Conservation (phyloP, 78 protist species). For the Bodo saltans region DNA sequence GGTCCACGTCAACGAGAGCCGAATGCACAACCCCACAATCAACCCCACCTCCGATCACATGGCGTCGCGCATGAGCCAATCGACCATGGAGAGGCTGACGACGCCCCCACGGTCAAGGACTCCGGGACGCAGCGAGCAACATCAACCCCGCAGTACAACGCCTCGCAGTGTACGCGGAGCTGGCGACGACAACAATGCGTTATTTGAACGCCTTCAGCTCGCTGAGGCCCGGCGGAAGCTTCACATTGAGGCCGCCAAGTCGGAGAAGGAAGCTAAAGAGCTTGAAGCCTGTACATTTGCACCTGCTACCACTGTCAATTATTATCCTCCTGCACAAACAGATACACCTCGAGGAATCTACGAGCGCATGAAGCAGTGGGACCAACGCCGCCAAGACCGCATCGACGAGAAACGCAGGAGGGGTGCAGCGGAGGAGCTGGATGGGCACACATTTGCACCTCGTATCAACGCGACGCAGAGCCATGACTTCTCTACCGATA, state of each 20-base stretch:
- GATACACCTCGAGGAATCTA: not conserved
- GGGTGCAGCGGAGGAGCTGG: too few relatives aligned
- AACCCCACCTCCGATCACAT: not conserved
- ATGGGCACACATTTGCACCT: too few relatives aligned
- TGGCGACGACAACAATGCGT: not conserved
- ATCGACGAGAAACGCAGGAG: too few relatives aligned
- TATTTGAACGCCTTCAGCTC: not conserved
- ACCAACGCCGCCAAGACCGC: not conserved
- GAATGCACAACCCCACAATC: not conserved
- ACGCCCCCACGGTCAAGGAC: not conserved
- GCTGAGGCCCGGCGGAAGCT: not conserved
- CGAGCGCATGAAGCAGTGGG: conserved; percentile 17
- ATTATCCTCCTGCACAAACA: not conserved
- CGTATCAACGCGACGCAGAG: too few relatives aligned
- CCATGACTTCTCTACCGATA: too few relatives aligned
- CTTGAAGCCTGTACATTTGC: not conserved
- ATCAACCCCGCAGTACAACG: too few relatives aligned
- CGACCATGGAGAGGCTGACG: not conserved
- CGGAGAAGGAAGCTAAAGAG: not conserved
- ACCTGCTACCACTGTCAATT: not conserved
- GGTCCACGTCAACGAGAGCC: not conserved
- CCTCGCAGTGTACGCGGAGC: too few relatives aligned
- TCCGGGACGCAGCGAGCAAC: not conserved
- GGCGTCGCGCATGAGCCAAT: not conserved
- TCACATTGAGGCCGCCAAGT: not conserved